A percentile compares a stretch with the other conserved stretches of the same genome.
Conservation (phyloP, 805 yeast genomes). For the Millerozyma acaciae region DNA sequence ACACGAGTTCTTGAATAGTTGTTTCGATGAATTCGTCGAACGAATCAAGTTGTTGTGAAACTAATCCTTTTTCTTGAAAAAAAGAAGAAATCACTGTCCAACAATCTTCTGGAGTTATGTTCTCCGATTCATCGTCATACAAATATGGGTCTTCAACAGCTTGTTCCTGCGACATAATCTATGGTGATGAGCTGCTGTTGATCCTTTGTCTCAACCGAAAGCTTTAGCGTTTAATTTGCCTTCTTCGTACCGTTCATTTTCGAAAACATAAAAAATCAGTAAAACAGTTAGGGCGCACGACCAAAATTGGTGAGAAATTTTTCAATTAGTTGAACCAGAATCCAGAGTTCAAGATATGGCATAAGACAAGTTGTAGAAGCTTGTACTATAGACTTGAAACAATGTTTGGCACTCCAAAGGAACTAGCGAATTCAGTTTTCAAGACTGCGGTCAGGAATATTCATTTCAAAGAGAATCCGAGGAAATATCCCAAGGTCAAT, state of each 20-base stretch:
- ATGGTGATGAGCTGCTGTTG: slow-evolving; percentile 3
- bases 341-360: too few species aligned
- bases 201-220: slow-evolving; percentile 1
- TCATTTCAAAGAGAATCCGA: slow-evolving; percentile 28
- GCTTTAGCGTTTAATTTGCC: slow-evolving; percentile 9
- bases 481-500: slow-evolving; percentile 38
- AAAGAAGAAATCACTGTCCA: slow-evolving; percentile 98
- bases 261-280: slow-evolving; percentile 7
- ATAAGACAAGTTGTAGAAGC: too few species aligned
- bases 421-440: too few species aligned
- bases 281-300: slow-evolving; percentile 5
- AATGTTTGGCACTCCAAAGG: too few species aligned
- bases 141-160: slow-evolving; percentile 58
- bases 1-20: slow-evolving; percentile 92
- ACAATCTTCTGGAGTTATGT: slow-evolving; percentile 95
- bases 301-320: slow-evolving; percentile 9
- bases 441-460: slow-evolving; percentile 14
- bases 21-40: slow-evolving; percentile 97
- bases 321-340: too few species aligned
- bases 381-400: too few species aligned
- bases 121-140: slow-evolving; percentile 58
- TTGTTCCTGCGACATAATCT: slow-evolving; percentile 11
- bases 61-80: slow-evolving; percentile 94
- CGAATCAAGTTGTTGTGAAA: slow-evolving; percentile 96
- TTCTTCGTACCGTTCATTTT: slow-evolving; percentile 3